Evolutionary conservation across 441 rosid genomes (phyloP), one percentile per base, ranked within the genome.

Genomic region (Bocquillonia castaneifolia): DNA sequence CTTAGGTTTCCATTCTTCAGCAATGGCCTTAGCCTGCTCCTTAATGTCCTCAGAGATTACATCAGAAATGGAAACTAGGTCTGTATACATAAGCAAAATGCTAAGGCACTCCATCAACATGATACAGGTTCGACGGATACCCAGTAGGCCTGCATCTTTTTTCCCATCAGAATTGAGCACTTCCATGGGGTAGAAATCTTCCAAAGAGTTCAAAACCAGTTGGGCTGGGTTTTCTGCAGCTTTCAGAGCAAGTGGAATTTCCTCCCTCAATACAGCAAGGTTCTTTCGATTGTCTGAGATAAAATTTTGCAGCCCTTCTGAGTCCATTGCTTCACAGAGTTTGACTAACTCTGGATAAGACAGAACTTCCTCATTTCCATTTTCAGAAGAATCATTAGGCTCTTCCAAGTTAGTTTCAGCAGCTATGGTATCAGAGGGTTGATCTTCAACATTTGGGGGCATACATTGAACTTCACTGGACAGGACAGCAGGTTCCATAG

Each of bases 71-170:
- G 90, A 78, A 68, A 67, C 78, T 34, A 50, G 40, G 69, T 87
- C 85, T 67, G 80, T 68, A 69, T 73, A 72, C 25, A 78, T 73
- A 18, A 94, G 79, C 85, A 94, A 76, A 72, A 82, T 75, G 79
- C 90, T 81, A 64, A 93, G 96, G 86, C 96, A 91, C 44, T 93
- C 99, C 99, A 93, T 88, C 84, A 93, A 77, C 99, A 93, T 91
- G 80, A 93, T 93, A 75, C 97, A 89, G 53, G 97, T 91, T 61
- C 99, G 84, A 61, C 99, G 93, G 59, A 93, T 82, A 71, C 99
- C 97, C 85, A 93, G 76, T 40, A 93, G 83, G 78, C 60, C 81
- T 28, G 93, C 81, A 48, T 91, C 97, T 80, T 91, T 93, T 83
- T 93, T 93, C 40, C 96, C 96, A 75, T 89, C 96, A 51, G 76